Evolutionary conservation across 257 asterid genomes (phyloP).

Genomic region (Ligustrum vulgare): DNA sequence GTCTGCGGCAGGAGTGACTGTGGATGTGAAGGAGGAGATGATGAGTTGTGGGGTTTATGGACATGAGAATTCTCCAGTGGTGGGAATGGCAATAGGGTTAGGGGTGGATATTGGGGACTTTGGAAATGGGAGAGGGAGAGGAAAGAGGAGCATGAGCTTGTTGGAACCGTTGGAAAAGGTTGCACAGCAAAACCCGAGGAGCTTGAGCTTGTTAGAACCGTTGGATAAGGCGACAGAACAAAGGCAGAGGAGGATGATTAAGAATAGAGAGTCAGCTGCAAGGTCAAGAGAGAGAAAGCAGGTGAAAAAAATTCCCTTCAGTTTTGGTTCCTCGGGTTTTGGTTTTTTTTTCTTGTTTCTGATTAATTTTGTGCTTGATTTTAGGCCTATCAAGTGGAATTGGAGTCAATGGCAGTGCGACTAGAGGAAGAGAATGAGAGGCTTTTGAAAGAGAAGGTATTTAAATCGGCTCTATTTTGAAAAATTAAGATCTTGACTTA

Average conservation of each 20-base stretch:
- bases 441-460: slow-evolving; percentile 70
- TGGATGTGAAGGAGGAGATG: slow-evolving; percentile 51
- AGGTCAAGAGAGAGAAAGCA: slow-evolving; percentile 98
- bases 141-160: slow-evolving; percentile 59
- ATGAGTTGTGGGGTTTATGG: slow-evolving; percentile 25
- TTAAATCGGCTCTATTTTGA: not conserved
- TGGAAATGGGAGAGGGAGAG: slow-evolving; percentile 45
- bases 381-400: slow-evolving; percentile 80
- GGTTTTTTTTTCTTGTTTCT: not conserved
- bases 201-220: slow-evolving; percentile 56
- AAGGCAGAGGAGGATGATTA: slow-evolving; percentile 85
- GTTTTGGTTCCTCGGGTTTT: not conserved
- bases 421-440: slow-evolving; percentile 84
- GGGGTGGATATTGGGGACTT: slow-evolving; percentile 42
- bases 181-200: slow-evolving; percentile 59
- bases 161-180: slow-evolving; percentile 85
- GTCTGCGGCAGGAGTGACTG: slow-evolving; percentile 1
- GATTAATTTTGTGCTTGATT: slow-evolving; percentile 13
- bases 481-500: too few relatives aligned
- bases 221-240: slow-evolving; percentile 72
- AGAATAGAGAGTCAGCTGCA: slow-evolving; percentile 97
- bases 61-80: slow-evolving; percentile 29
- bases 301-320: slow-evolving; percentile 34
- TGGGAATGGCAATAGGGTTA: slow-evolving; percentile 29
- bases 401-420: slow-evolving; percentile 78